Evolutionary conservation across 352 stramenopile genomes (phyloP), one percentile per base, ranked within the genome.

Genomic region (Phytophthora sp.): DNA sequence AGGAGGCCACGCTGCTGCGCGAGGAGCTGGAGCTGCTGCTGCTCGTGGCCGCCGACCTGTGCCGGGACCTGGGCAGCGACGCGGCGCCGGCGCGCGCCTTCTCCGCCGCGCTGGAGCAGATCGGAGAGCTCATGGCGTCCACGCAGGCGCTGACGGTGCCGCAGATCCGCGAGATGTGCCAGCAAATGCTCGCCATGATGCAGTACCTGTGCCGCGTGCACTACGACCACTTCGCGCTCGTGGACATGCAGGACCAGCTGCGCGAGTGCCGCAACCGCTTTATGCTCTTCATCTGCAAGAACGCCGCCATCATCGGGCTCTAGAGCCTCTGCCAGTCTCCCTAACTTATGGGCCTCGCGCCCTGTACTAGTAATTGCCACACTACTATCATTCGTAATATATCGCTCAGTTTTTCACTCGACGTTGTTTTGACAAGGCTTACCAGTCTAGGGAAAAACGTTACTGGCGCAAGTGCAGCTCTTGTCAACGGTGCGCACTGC

Each of bases 251-350:
- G 46, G 79, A 88, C 31, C 68, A 86, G 55, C 64, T 92, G 24
- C 69, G 72, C 30, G 77, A 79, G 31, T 89, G 75, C 60, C 83
- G 80, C 31, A 77, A 90, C 65, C 77, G 76, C 48, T 89, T 89
- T 59, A 89, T 90, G 83, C 79, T 79, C 50, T 92, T 92, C 60
- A 77, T 90, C 35, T 87, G 79, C 66, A 82, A 88, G 62, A 82
- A 92, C 72, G 80, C 78, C 26, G 45, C 67, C 41, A 88, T 90
- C 62, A 74, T 92, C 64, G 80, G 83, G 0, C 80, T 92, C 12
- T 79, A 65, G 52, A 62, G 7, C 21, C 27, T n/a, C 52, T 54
- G n/a, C 35, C 17, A 20, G 42, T 27, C 12, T 13, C 11, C 20
- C 20, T 75, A 75, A 75, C 3, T 75, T 75, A 75, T 62, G 32